Evolutionary conservation across 192 early-diverging fungal genomes (phyloP), one percentile per base, ranked within the genome.

Genomic region (Entophlyctis luteolus): DNA sequence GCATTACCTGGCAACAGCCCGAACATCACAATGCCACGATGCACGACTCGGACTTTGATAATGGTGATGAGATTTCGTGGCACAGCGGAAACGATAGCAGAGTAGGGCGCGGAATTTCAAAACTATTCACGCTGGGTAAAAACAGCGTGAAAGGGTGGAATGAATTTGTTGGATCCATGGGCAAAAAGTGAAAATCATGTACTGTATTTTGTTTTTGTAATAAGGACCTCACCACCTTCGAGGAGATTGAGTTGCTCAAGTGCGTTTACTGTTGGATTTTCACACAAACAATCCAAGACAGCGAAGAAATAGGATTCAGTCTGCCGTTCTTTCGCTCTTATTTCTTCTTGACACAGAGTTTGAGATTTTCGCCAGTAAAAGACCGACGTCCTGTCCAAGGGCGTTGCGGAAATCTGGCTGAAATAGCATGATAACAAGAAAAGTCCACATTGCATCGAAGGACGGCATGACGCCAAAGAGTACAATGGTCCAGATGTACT

Each of bases 361-460:
- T n/a, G n/a, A n/a, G n/a, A n/a, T n/a, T n/a, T n/a, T n/a, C n/a
- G n/a, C n/a, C 45, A 32, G 10, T 52, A 27, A 20, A 37, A 53
- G 22, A 28, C 33, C 50, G 55, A 27, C n/a, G 27, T 71, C 65
- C 39, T 34, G 20, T 23, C 16, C 14, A 16, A 3, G 16, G 12
- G 53, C 58, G 49, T 34, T 33, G 28, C 36, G 45, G 59, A 72
- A 66, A 31, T 72, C 57, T 48, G 46, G 18, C 46, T 65, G 53
- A 38, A 46, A 73, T 42, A 67, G 12, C 10, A 62, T 20, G 39
- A 74, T 65, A 53, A 66, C 42, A 29, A 66, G 10, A 1, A 52
- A 35, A 3, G 63, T 53, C 63, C 63, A 66, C 33, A 66, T 34
- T 16, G 63, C 49, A 39, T 66, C 63, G 4, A 66, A 38, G 6